phyloP scores from a whole-genome alignment of 225 moss, liverwort and hornwort genomes.

The Thuidium tamariscinum region DNA sequence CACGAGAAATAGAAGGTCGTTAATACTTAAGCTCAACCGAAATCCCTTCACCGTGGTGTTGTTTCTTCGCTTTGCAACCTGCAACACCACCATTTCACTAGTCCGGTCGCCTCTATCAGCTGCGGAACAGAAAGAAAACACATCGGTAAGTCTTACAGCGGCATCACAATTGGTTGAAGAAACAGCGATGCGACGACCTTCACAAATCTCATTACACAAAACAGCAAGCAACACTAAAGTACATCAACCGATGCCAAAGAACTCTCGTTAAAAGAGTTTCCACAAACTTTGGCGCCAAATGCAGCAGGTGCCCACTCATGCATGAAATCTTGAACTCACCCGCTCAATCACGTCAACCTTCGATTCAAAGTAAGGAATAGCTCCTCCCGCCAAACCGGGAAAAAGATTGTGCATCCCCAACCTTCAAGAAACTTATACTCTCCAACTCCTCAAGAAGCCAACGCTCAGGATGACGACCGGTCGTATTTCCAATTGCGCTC shows the following conservation, averaged over 20 bases:
- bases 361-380: neutral
- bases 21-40: neutral
- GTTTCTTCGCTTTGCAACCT: neutral
- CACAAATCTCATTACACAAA: neutral
- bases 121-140: neutral
- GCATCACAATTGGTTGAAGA: neutral
- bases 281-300: neutral
- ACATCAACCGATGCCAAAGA: neutral
- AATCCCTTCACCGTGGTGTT: neutral
- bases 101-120: neutral
- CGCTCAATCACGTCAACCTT: neutral
- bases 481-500: neutral
- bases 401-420: neutral
- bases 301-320: neutral
- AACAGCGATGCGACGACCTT: neutral
- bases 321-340: slow-evolving; percentile 18
- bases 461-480: neutral
- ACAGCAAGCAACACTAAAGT: neutral
- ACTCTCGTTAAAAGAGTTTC: neutral
- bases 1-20: neutral
- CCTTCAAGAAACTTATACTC: neutral
- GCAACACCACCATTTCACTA: slow-evolving; percentile 15
- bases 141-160: neutral
- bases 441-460: neutral
- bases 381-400: neutral